phyloP scores from a whole-genome alignment of 2,329 filamentous ascomycete genomes.

The Cephalotrichum gorgonifer region DNA sequence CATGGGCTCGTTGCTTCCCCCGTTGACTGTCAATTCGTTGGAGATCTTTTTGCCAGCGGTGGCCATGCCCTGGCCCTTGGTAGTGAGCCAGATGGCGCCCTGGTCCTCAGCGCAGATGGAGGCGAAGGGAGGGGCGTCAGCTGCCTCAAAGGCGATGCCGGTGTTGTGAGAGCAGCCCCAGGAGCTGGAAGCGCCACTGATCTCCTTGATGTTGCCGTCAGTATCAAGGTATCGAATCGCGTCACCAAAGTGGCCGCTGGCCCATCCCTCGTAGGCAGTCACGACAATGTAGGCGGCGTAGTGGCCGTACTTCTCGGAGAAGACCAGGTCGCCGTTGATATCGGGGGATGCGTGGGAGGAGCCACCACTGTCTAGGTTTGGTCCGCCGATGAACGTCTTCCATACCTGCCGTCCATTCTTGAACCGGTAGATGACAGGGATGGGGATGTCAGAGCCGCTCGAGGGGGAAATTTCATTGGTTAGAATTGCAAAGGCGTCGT shows the following conservation, averaged over 20 bases:
- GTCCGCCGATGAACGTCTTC: constrained; percentile 50
- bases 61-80: constrained; percentile 44
- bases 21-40: constrained; percentile 52
- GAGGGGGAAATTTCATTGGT: constrained; percentile 45
- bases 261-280: constrained; percentile 43
- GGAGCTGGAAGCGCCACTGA: constrained; percentile 39
- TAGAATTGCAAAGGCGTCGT: constrained; percentile 54
- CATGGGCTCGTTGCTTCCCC: constrained; percentile 46
- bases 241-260: constrained; percentile 48
- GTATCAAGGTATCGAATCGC: constrained; percentile 33
- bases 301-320: constrained; percentile 40
- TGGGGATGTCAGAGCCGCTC: constrained; percentile 37
- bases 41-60: constrained; percentile 45
- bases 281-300: constrained; percentile 55
- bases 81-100: constrained; percentile 55
- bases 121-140: constrained; percentile 46
- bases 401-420: constrained; percentile 42
- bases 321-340: constrained; percentile 53
- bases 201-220: constrained; percentile 37
- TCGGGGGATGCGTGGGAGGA: constrained; percentile 38
- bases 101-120: constrained; percentile 52
- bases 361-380: constrained; percentile 33
- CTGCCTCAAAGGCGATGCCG: constrained; percentile 51
- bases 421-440: constrained; percentile 49
- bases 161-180: constrained; percentile 58